Base-by-base conservation (phyloP, 2,329 filamentous ascomycete genomes). In the Chrysoporthe austroafricana region DNA sequence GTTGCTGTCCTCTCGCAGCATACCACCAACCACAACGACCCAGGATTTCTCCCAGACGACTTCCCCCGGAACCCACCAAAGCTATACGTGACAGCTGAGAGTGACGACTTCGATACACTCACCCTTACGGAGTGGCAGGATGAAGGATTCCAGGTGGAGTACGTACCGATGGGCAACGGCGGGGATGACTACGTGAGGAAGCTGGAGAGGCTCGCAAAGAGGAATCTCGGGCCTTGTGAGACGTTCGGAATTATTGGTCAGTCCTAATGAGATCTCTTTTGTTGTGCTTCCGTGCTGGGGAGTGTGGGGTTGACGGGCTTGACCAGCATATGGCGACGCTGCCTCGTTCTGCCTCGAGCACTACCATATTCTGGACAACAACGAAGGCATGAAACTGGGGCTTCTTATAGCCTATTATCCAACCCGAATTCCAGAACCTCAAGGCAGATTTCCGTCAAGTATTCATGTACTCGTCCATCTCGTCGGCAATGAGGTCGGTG, bases 371-470 rank as follows among this genome's bases (percentile, higher is more conserved):
- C 68, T 81, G 13, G 81, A 82, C 64, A 80, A 83, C 64, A 83
- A 83, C 68, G 76, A 77, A 3, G 80, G 82, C 9, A 79, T 79
- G 70, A 81, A 79, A 66, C 77, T 83, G 26, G 76, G 77, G 2
- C 75, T 78, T 11, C 77, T 83, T 3, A 76, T 83, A 11, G 82
- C 81, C 0, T 83, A 83, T 68, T 83, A 83, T 66, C 82, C 82
- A 0, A 78, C 78, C 2, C 71, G 77, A 0, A 80, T 83, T 26
- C 82, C 82, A 0, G 81, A 83, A 18, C 79, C 81, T 2, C 72
- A 77, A 6, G 79, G 77, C 0, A 74, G 73, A 2, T 83, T 82
- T 14, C 82, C 82, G 1, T 77, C 73, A 34, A 76, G 76, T 5
- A 77, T 83, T 14, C 72, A 74, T 4, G 77, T 77, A 0, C 74